Base-by-base conservation (phyloP, 495 filamentous ascomycete species). In the Neurospora sp. region DNA sequence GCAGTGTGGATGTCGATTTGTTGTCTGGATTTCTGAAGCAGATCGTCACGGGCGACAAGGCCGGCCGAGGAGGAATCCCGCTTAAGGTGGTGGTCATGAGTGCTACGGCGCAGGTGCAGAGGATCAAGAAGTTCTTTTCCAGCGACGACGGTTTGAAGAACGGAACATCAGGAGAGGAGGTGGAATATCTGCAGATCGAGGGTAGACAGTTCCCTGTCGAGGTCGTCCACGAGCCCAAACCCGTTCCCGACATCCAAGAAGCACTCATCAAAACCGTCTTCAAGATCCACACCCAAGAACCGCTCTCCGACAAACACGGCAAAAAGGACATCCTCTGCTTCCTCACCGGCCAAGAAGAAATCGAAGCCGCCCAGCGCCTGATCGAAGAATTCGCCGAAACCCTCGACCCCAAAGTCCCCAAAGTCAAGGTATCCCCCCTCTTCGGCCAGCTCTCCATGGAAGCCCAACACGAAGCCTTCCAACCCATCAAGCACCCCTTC, bases 41-140 rank as follows among this genome's bases (percentile, higher is more conserved):
- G 73, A 84, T 97, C 39, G 79, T 93, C 1, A 82, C 83, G 39
- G 88, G 89, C 5, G 83, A 87, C 73, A 86, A 84, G 72, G 82
- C 81, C 16, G 92, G 88, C 27, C 86, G 91, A 41, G 90, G 89
- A 20, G 91, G 91, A 12, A 81, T 92, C 54, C 89, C 91, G 1
- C 83, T 98, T 73, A 98, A 97, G 79, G 90, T 97, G 11, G 88
- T 96, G 18, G 88, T 98, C 76, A 99, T 99, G 96, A 97, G 94
- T 84, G 96, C 96, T 70, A 99, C 96, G 18, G 92, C 93, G 20
- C 93, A 98, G 80, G 89, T 96, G 75, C 91, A 94, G 73, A 89
- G 84, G 72, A 87, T 98, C 37, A 85, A 88, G 54, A 82, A 84
- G 1, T 98, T 97, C 81, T 97, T 97, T 78, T 86, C 87, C 10